Conservation (phyloP, 345 rosid species). For the Anacardium occidentale region DNA sequence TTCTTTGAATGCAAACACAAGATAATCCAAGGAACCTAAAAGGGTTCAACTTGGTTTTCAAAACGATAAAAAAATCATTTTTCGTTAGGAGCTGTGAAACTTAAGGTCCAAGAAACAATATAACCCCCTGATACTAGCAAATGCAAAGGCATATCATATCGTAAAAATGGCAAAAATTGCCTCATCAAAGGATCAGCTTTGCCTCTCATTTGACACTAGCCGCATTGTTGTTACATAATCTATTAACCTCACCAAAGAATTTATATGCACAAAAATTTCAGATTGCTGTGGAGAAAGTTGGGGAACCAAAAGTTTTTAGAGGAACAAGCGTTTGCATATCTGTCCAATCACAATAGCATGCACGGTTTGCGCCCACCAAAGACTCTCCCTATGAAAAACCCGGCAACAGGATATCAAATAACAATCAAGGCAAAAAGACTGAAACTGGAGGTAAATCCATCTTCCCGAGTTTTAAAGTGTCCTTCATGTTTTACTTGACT, state of each 20-base stretch:
- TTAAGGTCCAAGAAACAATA: no score
- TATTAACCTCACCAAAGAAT: neutral
- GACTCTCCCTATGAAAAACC: neutral
- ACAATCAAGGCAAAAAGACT: neutral
- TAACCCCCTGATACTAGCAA: no score
- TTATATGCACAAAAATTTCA: neutral
- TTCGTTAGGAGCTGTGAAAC: no score
- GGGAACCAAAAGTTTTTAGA: neutral
- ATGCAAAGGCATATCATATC: no score
- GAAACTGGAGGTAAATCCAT: neutral
- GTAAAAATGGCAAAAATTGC: neutral
- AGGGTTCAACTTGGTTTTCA: neutral
- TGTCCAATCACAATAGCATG: no score
- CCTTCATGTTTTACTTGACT: conserved; percentile 6
- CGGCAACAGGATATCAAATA: neutral
- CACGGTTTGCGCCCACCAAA: no score
- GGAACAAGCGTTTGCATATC: no score
- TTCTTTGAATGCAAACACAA: neutral
- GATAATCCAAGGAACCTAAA: neutral
- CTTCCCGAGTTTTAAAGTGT: neutral
- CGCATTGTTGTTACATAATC: neutral
- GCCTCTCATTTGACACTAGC: neutral
- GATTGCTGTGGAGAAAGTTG: neutral
- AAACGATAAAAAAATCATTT: no score
- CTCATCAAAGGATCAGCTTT: neutral